Base-by-base conservation (phyloP, 148 eudicot species). In the Limonium bicolor region DNA sequence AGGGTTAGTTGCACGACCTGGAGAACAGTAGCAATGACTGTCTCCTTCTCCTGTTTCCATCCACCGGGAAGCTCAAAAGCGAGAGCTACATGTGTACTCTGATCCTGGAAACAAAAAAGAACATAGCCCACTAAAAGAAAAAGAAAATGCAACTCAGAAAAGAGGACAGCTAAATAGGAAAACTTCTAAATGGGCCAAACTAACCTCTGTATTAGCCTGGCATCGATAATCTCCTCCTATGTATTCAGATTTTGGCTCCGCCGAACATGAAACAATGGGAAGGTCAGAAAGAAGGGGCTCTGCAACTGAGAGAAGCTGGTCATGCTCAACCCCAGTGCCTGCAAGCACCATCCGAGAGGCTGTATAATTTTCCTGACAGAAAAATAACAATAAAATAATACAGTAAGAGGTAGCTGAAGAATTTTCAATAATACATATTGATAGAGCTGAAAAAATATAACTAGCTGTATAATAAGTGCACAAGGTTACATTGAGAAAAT, bases 31-130 rank as follows among this genome's bases (percentile, higher is more conserved):
- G 72, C 17, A 46, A 48, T 55, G 68, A 86, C 66, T 17, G 96
- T 72, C 30, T 82, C 88, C 56, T 73, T 82, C 39, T 67, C 79
- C 25, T 82, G 57, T 19, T 27, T 5, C 94, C 94, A 82, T 32
- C 94, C 96, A 55, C 94, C 94, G 42, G 94, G 85, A 64, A 69
- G 57, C 55, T 78, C 88, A 62, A 86, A 86, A 46, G 82, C 96
- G 64, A 86, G 77, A 24, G 96, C 96, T 43, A 86, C 70, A 67
- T 79, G 87, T 48, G 85, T 71, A 17, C n/a, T 45, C 94, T 82
- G 71, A 42, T 38, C 27, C 55, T 8, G 39, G 34, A 64, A 42
- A 36, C 7, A 36, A 36, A 36, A 17, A 4, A 12, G 14, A 36
- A 5, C 39, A 36, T 7, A 5, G 15, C 15, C 15, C 5, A 12